Evolutionary conservation across 2,329 filamentous ascomycete species (phyloP).

Genomic region (Fusarium sp.): DNA sequence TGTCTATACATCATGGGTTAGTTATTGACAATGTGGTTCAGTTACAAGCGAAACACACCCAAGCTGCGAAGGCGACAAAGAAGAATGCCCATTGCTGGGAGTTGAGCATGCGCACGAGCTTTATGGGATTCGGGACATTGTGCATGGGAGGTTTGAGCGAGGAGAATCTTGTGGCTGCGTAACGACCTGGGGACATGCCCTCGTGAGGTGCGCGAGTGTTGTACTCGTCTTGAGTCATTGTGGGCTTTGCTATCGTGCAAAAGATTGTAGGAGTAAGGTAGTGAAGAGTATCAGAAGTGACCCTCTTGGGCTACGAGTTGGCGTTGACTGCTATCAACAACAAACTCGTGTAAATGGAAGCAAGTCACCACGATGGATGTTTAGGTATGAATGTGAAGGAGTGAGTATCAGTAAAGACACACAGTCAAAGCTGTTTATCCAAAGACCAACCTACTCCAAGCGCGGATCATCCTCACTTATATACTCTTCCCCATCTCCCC

Average conservation of each 20-base stretch:
- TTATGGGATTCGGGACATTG: slow-evolving; percentile 62
- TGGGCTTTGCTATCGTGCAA: not conserved
- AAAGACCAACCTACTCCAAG: not conserved
- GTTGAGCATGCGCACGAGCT: slow-evolving; percentile 58
- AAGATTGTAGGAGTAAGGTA: not conserved
- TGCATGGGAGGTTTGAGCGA: slow-evolving; percentile 67
- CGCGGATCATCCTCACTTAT: slow-evolving; percentile 9
- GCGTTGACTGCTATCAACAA: not conserved
- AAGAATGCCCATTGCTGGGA: slow-evolving; percentile 65
- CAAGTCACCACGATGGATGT: not conserved
- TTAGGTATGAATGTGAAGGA: not conserved
- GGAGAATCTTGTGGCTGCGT: slow-evolving; percentile 61
- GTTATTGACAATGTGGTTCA: not conserved
- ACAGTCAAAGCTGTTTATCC: not conserved
- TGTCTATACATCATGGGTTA: slow-evolving; percentile 49
- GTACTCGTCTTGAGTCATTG: slow-evolving; percentile 41
- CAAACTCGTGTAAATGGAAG: not conserved
- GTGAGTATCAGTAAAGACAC: not conserved
- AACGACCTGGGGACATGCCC: slow-evolving; percentile 58
- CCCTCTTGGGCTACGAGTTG: not conserved
- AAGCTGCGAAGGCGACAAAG: slow-evolving; percentile 63
- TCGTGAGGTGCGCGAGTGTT: slow-evolving; percentile 55
- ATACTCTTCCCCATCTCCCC: slow-evolving; percentile 15
- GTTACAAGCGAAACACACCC: slow-evolving; percentile 52
- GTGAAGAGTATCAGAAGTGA: not conserved